Evolutionary conservation across 345 rosid genomes (phyloP).

Genomic region (Dimocarpus longan): DNA sequence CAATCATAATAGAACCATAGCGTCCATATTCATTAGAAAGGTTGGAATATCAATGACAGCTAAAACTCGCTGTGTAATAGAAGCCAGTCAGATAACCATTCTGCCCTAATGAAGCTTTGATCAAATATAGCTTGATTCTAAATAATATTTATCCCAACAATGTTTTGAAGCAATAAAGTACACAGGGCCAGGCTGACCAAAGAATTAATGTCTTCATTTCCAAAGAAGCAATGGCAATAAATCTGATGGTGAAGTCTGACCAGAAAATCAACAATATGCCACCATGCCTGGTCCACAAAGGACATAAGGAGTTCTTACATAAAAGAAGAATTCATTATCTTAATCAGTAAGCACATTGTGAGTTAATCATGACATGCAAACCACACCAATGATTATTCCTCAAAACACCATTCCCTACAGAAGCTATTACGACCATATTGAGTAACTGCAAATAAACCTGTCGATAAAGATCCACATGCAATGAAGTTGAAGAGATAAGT

Average conservation of each 20-base stretch:
- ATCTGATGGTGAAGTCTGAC: not conserved
- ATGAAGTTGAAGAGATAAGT: not conserved
- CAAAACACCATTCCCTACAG: not conserved
- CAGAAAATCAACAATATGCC: not conserved
- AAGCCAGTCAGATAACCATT: not conserved
- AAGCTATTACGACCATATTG: not conserved
- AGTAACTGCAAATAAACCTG: not conserved
- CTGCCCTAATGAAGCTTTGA: not conserved
- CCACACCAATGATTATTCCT: not conserved
- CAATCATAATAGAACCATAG: not conserved
- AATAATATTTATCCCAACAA: not conserved
- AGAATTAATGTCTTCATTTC: not conserved
- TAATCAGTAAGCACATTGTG: not conserved
- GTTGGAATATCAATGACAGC: too few species aligned
- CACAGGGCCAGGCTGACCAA: not conserved
- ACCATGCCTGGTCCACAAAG: not conserved
- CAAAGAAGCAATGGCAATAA: not conserved
- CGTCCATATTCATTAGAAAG: not conserved
- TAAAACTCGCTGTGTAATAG: too few species aligned
- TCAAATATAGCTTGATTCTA: not conserved
- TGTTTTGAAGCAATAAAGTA: not conserved
- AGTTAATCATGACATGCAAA: not conserved
- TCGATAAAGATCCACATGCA: not conserved
- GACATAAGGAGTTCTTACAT: not conserved
- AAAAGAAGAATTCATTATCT: not conserved